Evolutionary conservation across 139 green algal species (phyloP), one percentile per base, ranked within the genome.

Genomic region (Picochlorum costavermella): DNA sequence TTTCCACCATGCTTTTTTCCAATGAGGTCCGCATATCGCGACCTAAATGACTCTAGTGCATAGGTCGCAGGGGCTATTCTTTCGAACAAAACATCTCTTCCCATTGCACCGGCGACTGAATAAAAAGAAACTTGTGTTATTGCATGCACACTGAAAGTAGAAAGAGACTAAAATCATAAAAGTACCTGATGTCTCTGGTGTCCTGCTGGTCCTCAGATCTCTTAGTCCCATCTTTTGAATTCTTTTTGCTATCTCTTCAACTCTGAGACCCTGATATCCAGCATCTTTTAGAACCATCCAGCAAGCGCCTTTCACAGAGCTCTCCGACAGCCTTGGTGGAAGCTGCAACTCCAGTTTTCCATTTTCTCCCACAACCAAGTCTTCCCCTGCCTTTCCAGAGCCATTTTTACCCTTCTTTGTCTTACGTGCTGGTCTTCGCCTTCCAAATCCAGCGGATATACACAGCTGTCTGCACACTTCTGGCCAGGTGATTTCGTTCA

Each of bases 401-500:
- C 61, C 17, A 16, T 14, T 13, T 40, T 61, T 40, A 3, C 33
- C 56, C 20, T 33, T 57, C 8, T 36, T 30, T 20, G 13, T 4
- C 16, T 51, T 25, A 10, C 17, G 62, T 20, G 33, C 36, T 17
- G 46, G 56, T 30, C 60, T 57, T 53, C 57, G 67, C 50, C 64
- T 56, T 17, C 80, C 76, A 46, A 69, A 61, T 13, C 81, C 76
- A 6, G 69, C 67, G 10, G 75, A 71, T 5, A 87, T 69, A 1
- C 74, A 78, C 40, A 85, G 37, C 74, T 96, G 81, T 29, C 90
- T 79, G 50, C 94, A 61, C 40, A 95, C 77, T 72, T 96, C 89
- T 3, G 89, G 90, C 90, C 90, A 97, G 2, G 92, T 98, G 20
- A 88, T 53, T 0, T 50, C 20, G 63, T 88, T 87, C 44, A 96